Evolutionary conservation across 1,284 basidiomycete species (phyloP).

Genomic region (Ceratobasidium sp.): DNA sequence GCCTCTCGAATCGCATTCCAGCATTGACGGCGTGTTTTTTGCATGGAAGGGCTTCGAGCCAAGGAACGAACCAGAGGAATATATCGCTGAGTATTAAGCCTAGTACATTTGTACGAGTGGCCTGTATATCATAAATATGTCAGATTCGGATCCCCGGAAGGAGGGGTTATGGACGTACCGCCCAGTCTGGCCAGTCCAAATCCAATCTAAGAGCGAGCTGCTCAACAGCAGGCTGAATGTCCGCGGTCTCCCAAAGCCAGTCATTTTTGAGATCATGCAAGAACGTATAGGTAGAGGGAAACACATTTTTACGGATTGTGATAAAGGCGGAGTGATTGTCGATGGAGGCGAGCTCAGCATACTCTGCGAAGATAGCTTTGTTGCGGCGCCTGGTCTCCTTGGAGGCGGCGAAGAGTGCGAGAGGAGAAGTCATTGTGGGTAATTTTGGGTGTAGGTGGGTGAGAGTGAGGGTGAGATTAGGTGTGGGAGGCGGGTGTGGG

Average conservation of each 20-base stretch:
- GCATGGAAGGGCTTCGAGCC: conserved; percentile 14
- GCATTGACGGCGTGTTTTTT: neutral
- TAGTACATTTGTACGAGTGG: conserved; percentile 4
- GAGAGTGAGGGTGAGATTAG: too few species aligned
- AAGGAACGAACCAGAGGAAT: conserved; percentile 7
- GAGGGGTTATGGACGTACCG: neutral
- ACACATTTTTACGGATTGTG: neutral
- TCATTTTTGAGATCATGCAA: neutral
- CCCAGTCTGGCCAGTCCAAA: conserved; percentile 26
- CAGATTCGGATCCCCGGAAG: neutral
- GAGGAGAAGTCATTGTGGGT: neutral
- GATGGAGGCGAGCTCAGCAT: neutral
- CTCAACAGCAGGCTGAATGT: conserved; percentile 14
- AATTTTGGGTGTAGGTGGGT: too few species aligned
- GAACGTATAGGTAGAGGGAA: neutral
- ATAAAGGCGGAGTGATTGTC: conserved; percentile 3
- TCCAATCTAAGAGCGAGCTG: neutral
- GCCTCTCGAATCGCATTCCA: conserved; percentile 4
- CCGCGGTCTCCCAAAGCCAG: neutral
- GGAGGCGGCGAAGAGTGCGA: conserved; percentile 5
- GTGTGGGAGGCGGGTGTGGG: too few species aligned
- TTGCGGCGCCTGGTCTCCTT: neutral
- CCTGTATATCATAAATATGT: neutral
- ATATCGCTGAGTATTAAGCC: conserved; percentile 16
- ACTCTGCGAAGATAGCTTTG: conserved; percentile 23